Percentiles rank a stretch among this genome's conserved stretches.
phyloP scores from a whole-genome alignment of 225 moss, liverwort and hornwort genomes.

The Lunularia cruciata region DNA sequence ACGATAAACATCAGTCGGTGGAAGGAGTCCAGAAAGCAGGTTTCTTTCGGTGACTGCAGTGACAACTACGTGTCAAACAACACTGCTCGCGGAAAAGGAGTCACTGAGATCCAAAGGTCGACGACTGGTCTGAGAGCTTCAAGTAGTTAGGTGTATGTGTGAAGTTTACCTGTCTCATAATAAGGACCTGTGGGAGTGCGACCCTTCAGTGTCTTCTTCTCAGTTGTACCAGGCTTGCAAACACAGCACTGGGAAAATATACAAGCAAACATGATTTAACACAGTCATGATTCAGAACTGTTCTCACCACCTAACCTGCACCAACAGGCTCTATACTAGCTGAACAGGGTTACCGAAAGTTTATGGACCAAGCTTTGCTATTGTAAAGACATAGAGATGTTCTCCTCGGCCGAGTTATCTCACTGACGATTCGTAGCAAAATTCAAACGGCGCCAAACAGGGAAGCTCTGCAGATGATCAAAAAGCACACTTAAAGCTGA shows the following conservation, averaged over 20 bases:
- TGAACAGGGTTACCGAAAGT: no score
- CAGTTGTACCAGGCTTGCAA: slow-evolving; percentile 31
- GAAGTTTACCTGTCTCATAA: slow-evolving; percentile 38
- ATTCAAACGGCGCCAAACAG: no score
- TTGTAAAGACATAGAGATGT: no score
- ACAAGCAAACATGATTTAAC: no score
- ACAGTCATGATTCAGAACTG: no score
- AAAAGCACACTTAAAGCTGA: no score
- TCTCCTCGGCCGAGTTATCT: no score
- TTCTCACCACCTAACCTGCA: no score
- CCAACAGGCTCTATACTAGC: no score
- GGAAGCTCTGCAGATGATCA: no score
- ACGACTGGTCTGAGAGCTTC: not conserved
- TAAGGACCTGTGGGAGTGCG: slow-evolving; percentile 38
- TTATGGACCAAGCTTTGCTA: no score
- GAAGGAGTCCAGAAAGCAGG: slow-evolving; percentile 38
- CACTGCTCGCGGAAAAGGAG: not conserved
- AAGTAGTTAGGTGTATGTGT: slow-evolving; percentile 25
- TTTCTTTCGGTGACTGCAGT: slow-evolving; percentile 42
- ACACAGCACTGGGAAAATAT: slow-evolving; percentile 53
- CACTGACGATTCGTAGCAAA: no score
- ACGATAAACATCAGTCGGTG: slow-evolving; percentile 36
- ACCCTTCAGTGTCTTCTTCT: slow-evolving; percentile 31
- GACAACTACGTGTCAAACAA: not conserved
- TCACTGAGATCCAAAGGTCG: not conserved